Conservation (phyloP, 208 protist species). For the Crithidia thermophila region DNA sequence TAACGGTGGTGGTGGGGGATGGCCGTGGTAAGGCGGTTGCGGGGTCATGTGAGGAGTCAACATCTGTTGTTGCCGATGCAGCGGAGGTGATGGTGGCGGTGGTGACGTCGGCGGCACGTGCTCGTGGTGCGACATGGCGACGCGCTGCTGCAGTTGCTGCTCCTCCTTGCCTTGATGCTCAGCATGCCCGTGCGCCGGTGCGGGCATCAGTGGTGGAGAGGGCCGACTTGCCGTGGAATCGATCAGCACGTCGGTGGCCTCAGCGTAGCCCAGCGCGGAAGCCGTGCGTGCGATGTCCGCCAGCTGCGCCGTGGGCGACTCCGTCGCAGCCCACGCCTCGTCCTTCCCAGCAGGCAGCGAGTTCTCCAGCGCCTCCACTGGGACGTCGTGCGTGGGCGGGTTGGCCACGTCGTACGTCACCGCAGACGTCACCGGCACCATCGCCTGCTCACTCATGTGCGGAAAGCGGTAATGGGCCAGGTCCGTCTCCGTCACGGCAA, state of each 20-base stretch:
- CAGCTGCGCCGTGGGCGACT: constrained; percentile 9
- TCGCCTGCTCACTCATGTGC: too few relatives aligned
- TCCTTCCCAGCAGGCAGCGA: not conserved
- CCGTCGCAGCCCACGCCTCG: not conserved
- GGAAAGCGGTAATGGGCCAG: not conserved
- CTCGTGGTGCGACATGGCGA: not conserved
- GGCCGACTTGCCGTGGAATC: constrained; percentile 1
- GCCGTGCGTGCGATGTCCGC: not conserved
- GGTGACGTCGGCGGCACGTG: not conserved
- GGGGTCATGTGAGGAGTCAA: too few relatives aligned
- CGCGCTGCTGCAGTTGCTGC: not conserved
- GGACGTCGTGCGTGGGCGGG: too few relatives aligned
- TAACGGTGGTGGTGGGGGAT: too few relatives aligned
- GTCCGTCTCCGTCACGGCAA: not conserved
- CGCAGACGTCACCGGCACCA: not conserved
- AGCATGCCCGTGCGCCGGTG: not conserved
- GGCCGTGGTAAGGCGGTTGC: too few relatives aligned
- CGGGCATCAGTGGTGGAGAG: not conserved
- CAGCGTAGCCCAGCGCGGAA: constrained; percentile 7
- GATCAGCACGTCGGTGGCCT: constrained; percentile 8
- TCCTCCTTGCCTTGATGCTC: not conserved
- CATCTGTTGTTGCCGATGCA: too few relatives aligned
- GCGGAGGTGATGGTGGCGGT: constrained; percentile 3
- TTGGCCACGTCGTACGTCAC: too few relatives aligned
- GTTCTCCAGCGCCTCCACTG: not conserved